Evolutionary conservation across 768 basidiomycete genomes (phyloP).

Genomic region (Mycena vulgaris): DNA sequence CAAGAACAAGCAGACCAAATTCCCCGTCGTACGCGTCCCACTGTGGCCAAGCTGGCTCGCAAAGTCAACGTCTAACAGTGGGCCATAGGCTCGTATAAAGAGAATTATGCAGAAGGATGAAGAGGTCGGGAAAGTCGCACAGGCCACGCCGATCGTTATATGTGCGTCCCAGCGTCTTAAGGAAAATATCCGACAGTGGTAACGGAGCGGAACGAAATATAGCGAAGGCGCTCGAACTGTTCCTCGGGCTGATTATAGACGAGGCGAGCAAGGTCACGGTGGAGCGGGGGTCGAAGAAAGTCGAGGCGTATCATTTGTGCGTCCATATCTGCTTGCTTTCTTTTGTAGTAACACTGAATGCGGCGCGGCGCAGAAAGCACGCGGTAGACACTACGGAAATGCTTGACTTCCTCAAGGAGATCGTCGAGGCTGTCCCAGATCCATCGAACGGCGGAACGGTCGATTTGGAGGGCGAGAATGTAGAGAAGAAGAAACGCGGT

Average conservation of each 20-base stretch:
- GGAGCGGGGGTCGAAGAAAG: conserved; percentile 86
- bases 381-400: conserved; percentile 90
- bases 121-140: conserved; percentile 98
- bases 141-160: conserved; percentile 96
- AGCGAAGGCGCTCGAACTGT: conserved; percentile 97
- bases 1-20: conserved; percentile 93
- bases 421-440: conserved; percentile 89
- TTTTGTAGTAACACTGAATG: background rate
- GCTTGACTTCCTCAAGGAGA: conserved; percentile 95
- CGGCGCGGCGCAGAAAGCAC: conserved; percentile 77
- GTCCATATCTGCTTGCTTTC: conserved; percentile 50
- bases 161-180: conserved; percentile 68
- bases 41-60: background rate
- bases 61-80: background rate
- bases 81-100: conserved; percentile 94
- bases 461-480: conserved; percentile 74
- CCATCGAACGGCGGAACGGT: conserved; percentile 88
- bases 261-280: conserved; percentile 86
- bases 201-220: conserved; percentile 6
- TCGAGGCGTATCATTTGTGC: conserved; percentile 94
- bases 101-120: conserved; percentile 99
- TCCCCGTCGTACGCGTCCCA: conserved; percentile 81
- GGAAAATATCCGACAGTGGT: background rate
- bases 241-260: conserved; percentile 87
- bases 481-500: conserved; percentile 73